phyloP scores from a whole-genome alignment of 441 rosid genomes.

The Erodium chrysanthum region DNA sequence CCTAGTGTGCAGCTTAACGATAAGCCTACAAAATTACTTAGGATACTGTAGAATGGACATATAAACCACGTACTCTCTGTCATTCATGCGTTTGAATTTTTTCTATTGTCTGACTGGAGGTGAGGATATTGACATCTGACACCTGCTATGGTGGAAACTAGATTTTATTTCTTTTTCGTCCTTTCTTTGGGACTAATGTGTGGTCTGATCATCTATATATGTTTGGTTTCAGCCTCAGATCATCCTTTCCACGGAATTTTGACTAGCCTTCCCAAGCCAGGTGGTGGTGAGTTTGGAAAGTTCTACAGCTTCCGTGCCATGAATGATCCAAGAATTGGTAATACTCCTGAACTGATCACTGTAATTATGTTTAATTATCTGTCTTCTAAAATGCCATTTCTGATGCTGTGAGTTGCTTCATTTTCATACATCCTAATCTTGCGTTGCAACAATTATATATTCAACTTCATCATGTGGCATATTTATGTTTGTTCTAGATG shows the following conservation, averaged over 20 bases:
- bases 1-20: background rate
- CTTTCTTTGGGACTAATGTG: background rate
- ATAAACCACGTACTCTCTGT: background rate
- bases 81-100: background rate
- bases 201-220: background rate
- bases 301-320: constrained; percentile 87
- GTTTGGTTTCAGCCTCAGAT: constrained; percentile 57
- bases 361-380: background rate
- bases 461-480: background rate
- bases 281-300: constrained; percentile 94
- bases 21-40: background rate
- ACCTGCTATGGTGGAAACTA: too few species aligned
- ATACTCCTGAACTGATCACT: background rate
- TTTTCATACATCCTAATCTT: background rate
- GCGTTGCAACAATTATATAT: background rate
- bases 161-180: too few species aligned
- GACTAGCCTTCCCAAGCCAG: constrained; percentile 86
- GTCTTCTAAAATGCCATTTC: background rate
- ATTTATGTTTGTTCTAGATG: too few species aligned
- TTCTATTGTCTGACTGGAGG: background rate
- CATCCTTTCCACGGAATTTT: constrained; percentile 77
- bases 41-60: background rate
- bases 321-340: constrained; percentile 94
- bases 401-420: background rate
- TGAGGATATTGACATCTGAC: background rate